These are phyloP conservation scores for Kodamaea anthophila DNA, from an alignment of 1,139 yeast species.

Conservation along the genomic window DNA sequence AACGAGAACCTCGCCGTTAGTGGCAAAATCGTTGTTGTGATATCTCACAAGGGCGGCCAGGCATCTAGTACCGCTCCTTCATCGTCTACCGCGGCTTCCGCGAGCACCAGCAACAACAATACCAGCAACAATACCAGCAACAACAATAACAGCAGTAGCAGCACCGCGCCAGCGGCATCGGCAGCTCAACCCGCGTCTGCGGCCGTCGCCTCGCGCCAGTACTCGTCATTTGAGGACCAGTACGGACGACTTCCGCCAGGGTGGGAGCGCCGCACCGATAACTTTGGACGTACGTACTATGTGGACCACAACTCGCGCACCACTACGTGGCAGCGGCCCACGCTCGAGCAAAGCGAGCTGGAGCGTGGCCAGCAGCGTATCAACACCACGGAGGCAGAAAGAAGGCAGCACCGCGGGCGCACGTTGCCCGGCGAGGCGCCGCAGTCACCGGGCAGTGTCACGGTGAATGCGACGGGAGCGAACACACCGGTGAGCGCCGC, in stretches of 20 bases:
- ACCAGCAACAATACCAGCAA: slow-evolving; percentile 1
- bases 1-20: slow-evolving; percentile 88
- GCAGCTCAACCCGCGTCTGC: slow-evolving; percentile 3
- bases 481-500: slow-evolving; percentile 54
- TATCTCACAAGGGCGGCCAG: slow-evolving; percentile 45
- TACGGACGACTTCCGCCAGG: slow-evolving; percentile 96
- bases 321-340: slow-evolving; percentile 97
- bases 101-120: slow-evolving; percentile 5
- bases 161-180: neutral
- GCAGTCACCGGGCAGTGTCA: slow-evolving; percentile 38
- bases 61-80: slow-evolving; percentile 1
- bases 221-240: slow-evolving; percentile 93
- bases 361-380: slow-evolving; percentile 59
- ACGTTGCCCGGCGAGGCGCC: slow-evolving; percentile 77
- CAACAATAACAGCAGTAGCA: neutral
- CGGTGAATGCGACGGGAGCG: slow-evolving; percentile 41
- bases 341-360: slow-evolving; percentile 60
- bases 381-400: slow-evolving; percentile 73
- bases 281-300: slow-evolving; percentile 93
- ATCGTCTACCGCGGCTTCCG: slow-evolving; percentile 10
- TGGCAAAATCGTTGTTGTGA: slow-evolving; percentile 80
- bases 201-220: slow-evolving; percentile 32
- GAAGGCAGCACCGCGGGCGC: slow-evolving; percentile 87
- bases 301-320: slow-evolving; percentile 97
- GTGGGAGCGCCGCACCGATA: slow-evolving; percentile 98